phyloP scores from a whole-genome alignment of 1,139 yeast species.

The Ogataea hybrid region DNA sequence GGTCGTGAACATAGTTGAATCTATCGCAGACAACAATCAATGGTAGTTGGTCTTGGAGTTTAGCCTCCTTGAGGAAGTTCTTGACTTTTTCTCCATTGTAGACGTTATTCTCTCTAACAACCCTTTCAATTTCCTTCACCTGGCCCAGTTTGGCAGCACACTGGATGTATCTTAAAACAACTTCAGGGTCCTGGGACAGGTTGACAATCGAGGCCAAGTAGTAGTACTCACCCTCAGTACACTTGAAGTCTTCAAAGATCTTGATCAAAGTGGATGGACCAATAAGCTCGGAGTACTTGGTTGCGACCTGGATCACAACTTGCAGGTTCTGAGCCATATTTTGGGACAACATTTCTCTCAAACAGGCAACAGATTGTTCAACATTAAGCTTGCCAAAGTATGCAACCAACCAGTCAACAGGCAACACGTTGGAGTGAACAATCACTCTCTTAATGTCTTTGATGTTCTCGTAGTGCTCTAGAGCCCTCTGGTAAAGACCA shows the following conservation, averaged over 20 bases:
- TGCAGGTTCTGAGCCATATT: constrained; percentile 88
- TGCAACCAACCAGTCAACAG: constrained; percentile 89
- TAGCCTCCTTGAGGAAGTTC: too few species aligned
- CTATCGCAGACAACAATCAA: too few species aligned
- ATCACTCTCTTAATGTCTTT: constrained; percentile 95
- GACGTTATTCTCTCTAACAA: too few species aligned
- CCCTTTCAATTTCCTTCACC: too few species aligned
- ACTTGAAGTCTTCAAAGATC: constrained; percentile 89
- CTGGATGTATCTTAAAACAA: too few species aligned
- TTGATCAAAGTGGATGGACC: constrained; percentile 85
- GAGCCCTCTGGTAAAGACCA: constrained; percentile 90
- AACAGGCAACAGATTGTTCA: constrained; percentile 86
- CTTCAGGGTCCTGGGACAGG: too few species aligned
- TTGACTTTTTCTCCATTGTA: too few species aligned
- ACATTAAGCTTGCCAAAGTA: constrained; percentile 94
- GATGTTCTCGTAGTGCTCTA: constrained; percentile 92
- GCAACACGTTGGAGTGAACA: constrained; percentile 81
- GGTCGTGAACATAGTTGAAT: too few species aligned
- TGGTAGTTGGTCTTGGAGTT: too few species aligned
- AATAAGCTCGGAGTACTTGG: constrained; percentile 90
- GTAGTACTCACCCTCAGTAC: constrained; percentile 91
- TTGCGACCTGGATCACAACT: constrained; percentile 93
- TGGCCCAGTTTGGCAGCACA: too few species aligned
- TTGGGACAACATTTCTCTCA: constrained; percentile 78
- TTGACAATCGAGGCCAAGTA: too few species aligned